A percentile compares a stretch with the other conserved stretches of the same genome.
These are phyloP conservation scores for Malus sieversii DNA, from an alignment of 306 rosid species.

Conservation along the genomic window DNA sequence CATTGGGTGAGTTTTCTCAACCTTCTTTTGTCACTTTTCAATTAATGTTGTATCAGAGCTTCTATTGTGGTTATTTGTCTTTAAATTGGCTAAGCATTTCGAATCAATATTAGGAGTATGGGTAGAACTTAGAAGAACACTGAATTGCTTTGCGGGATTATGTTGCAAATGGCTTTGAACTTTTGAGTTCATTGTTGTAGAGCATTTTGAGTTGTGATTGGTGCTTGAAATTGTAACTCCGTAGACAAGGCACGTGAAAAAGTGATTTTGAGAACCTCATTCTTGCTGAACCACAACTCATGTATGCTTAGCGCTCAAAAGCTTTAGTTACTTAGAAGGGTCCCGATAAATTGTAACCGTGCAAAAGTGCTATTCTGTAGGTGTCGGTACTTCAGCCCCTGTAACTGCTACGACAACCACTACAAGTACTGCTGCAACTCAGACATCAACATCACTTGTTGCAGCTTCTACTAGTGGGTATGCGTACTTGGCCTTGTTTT, in stretches of 20 bases:
- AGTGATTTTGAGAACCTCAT: too few species aligned
- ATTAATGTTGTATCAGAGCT: too few species aligned
- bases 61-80: background rate
- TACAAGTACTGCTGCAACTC: conserved; percentile 48
- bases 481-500: conserved; percentile 17
- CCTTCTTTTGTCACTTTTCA: background rate
- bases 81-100: background rate
- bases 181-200: background rate
- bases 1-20: conserved; percentile 40
- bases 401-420: conserved; percentile 41
- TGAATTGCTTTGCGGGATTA: background rate
- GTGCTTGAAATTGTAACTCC: background rate
- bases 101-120: too few species aligned
- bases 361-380: conserved; percentile 30
- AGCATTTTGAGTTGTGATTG: background rate
- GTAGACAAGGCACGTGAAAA: too few species aligned
- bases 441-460: conserved; percentile 48
- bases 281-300: too few species aligned
- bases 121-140: background rate
- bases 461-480: conserved; percentile 60
- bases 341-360: background rate
- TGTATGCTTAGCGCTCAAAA: too few species aligned
- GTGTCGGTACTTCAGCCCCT: conserved; percentile 24
- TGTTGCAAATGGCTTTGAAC: background rate
- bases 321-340: too few species aligned